Evolutionary conservation across 257 asterid species (phyloP).

Genomic region (Lycium ferocissimum): DNA sequence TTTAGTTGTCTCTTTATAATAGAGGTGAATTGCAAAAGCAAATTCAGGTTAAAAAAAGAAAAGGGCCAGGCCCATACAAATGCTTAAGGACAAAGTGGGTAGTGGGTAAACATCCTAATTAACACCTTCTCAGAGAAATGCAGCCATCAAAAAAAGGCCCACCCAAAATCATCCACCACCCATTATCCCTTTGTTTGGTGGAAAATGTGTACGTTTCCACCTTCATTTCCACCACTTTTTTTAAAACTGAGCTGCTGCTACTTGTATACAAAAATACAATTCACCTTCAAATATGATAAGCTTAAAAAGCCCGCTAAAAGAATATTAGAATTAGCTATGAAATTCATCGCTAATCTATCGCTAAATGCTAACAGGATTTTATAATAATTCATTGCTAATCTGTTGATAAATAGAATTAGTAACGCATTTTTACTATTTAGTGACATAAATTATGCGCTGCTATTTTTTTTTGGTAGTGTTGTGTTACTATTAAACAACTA

Average conservation of each 20-base stretch:
- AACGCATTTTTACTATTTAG: too few relatives aligned
- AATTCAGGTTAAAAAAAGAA: constrained; percentile 12
- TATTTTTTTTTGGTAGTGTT: too few relatives aligned
- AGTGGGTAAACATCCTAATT: constrained; percentile 56
- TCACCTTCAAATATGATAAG: background rate
- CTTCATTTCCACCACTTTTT: constrained; percentile 32
- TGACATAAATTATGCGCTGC: too few relatives aligned
- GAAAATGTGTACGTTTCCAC: constrained; percentile 33
- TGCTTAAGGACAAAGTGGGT: constrained; percentile 48
- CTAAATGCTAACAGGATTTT: too few relatives aligned
- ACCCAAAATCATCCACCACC: constrained; percentile 30
- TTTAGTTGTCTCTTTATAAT: background rate
- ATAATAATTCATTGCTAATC: too few relatives aligned
- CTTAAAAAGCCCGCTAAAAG: background rate
- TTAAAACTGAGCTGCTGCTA: background rate
- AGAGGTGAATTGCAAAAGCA: constrained; percentile 14
- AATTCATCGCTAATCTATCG: too few relatives aligned
- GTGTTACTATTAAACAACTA: too few relatives aligned
- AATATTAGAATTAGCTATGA: too few relatives aligned
- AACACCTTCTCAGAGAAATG: constrained; percentile 45
- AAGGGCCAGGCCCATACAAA: constrained; percentile 34
- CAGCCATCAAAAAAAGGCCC: constrained; percentile 57
- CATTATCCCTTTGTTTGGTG: constrained; percentile 37
- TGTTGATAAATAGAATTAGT: too few relatives aligned
- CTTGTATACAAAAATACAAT: background rate